Evolutionary conservation across 352 stramenopile genomes (phyloP).

Genomic region (Globisporangium polare): DNA sequence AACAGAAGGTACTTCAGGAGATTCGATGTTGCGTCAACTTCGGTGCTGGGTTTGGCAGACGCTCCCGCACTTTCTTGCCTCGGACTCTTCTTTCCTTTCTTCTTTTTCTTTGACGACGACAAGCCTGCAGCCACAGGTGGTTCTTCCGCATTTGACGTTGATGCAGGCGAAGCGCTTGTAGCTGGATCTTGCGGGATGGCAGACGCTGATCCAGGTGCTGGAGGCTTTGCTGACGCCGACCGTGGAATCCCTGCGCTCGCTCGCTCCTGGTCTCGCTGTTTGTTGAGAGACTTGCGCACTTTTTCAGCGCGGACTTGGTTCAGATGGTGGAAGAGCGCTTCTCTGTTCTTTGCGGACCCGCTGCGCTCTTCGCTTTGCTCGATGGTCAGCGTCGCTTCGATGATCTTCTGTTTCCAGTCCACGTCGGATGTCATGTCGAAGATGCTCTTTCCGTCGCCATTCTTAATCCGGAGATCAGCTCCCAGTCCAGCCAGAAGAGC

Average conservation of each 20-base stretch:
- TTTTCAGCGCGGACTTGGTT: neutral
- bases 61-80: neutral
- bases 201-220: neutral
- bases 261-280: slow-evolving; percentile 5
- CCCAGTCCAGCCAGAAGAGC: slow-evolving; percentile 15
- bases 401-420: slow-evolving; percentile 11
- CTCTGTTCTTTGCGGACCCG: neutral
- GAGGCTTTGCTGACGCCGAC: neutral
- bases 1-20: slow-evolving; percentile 14
- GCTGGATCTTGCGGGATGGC: neutral
- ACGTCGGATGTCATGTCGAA: slow-evolving; percentile 20
- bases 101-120: slow-evolving; percentile 21
- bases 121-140: too few relatives aligned
- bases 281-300: neutral
- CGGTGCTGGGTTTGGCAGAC: neutral
- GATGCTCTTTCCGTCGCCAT: slow-evolving; percentile 13
- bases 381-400: slow-evolving; percentile 4
- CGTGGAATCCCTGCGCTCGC: neutral
- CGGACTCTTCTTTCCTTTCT: slow-evolving; percentile 3
- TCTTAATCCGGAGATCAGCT: slow-evolving; percentile 19
- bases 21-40: neutral
- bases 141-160: slow-evolving; percentile 8
- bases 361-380: neutral
- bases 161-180: neutral
- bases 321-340: slow-evolving; percentile 1